Evolutionary conservation across 805 yeast genomes (phyloP).

Genomic region (Kodamaea neixiangensis): DNA sequence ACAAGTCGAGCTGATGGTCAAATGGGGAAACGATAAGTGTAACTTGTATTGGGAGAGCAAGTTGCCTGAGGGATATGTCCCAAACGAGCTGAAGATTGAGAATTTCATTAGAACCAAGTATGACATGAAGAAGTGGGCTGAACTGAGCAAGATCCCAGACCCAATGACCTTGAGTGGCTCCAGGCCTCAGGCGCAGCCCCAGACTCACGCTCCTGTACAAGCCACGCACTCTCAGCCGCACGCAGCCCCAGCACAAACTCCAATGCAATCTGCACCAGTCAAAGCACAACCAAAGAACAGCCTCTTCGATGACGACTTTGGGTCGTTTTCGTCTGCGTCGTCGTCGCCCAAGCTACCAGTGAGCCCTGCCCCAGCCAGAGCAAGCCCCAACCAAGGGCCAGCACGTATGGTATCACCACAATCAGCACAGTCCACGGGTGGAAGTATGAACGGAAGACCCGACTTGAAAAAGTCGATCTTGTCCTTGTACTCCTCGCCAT

Average conservation of each 20-base stretch:
- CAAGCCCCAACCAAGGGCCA: constrained; percentile 14
- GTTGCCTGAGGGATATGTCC: constrained; percentile 68
- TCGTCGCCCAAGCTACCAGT: constrained; percentile 19
- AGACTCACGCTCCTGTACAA: background rate
- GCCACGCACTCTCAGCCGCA: too few relatives aligned
- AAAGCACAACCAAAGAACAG: background rate
- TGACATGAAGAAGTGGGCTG: constrained; percentile 85
- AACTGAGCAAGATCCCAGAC: constrained; percentile 56
- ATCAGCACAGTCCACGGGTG: constrained; percentile 40
- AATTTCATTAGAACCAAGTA: constrained; percentile 91
- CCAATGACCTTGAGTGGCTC: constrained; percentile 37
- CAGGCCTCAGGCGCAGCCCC: background rate
- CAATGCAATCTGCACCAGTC: background rate
- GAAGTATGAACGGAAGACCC: constrained; percentile 53
- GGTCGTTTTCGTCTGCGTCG: constrained; percentile 35
- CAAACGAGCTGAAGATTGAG: constrained; percentile 82
- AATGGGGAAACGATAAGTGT: constrained; percentile 84
- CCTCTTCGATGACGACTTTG: constrained; percentile 44
- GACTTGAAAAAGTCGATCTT: constrained; percentile 91
- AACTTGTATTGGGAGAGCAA: constrained; percentile 84
- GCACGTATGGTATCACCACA: constrained; percentile 15
- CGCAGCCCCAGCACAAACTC: background rate
- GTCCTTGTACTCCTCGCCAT: constrained; percentile 72
- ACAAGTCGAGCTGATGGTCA: constrained; percentile 76
- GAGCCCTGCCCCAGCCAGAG: constrained; percentile 10